Evolutionary conservation across 768 basidiomycete genomes (phyloP).

Genomic region (Leccinum obscurum): DNA sequence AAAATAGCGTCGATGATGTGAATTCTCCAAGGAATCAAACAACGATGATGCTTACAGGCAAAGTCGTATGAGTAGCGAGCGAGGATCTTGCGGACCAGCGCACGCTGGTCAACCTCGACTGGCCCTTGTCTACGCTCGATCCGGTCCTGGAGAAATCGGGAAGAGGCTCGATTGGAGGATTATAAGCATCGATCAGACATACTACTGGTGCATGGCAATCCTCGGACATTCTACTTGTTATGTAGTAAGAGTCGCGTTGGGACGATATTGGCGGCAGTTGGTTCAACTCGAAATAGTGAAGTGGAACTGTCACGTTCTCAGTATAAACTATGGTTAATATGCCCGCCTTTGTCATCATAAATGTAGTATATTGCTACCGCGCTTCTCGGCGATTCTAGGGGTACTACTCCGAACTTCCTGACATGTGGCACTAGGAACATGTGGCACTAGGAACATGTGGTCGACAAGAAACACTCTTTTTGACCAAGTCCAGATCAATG

Average conservation of each 20-base stretch:
- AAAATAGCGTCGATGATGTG: not conserved
- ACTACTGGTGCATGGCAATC: not conserved
- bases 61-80: constrained; percentile 94
- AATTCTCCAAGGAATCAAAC: not conserved
- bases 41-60: constrained; percentile 47
- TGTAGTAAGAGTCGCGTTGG: not conserved
- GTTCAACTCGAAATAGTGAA: no score
- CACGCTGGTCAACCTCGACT: constrained; percentile 88
- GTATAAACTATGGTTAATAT: no score
- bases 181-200: not conserved
- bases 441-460: no score
- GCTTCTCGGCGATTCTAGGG: no score
- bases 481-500: no score
- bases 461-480: no score
- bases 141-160: constrained; percentile 35
- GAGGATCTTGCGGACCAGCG: constrained; percentile 91
- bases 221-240: not conserved
- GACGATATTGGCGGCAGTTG: no score
- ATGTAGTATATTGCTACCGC: no score
- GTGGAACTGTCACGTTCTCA: no score
- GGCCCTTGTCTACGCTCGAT: constrained; percentile 56
- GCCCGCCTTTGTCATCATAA: no score
- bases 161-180: not conserved
- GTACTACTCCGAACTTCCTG: no score
- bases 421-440: no score